Conservation (phyloP, 345 rosid genomes). For the Litchi chinensis region DNA sequence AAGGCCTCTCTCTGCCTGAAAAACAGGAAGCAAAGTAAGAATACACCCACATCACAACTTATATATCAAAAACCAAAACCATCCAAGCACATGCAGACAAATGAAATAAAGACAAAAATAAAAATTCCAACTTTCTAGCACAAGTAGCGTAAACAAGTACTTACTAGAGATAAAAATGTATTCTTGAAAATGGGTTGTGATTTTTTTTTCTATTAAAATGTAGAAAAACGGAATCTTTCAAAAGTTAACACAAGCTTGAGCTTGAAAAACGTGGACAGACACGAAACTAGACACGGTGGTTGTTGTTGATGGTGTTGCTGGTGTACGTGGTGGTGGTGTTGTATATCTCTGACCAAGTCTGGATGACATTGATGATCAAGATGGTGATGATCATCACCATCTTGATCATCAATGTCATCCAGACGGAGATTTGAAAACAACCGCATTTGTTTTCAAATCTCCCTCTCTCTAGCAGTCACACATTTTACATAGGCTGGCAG, state of each 20-base stretch:
- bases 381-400: no score
- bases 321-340: not conserved
- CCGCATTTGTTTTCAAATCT: no score
- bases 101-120: no score
- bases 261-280: not conserved
- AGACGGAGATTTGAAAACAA: no score
- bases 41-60: not conserved
- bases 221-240: not conserved
- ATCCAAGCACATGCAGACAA: not conserved
- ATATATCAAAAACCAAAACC: not conserved
- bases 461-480: no score
- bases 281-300: not conserved
- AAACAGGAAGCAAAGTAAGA: not conserved
- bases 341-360: slow-evolving; percentile 19
- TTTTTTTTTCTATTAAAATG: not conserved
- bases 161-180: not conserved
- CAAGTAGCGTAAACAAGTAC: not conserved
- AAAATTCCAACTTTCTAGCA: not conserved
- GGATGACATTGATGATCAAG: not conserved
- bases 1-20: not conserved
- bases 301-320: not conserved
- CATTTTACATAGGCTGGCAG: no score
- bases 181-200: not conserved
- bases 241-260: not conserved
- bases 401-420: no score